Evolutionary conservation across 345 rosid species (phyloP), one percentile per base, ranked within the genome.

Genomic region (Triadica sebifera): DNA sequence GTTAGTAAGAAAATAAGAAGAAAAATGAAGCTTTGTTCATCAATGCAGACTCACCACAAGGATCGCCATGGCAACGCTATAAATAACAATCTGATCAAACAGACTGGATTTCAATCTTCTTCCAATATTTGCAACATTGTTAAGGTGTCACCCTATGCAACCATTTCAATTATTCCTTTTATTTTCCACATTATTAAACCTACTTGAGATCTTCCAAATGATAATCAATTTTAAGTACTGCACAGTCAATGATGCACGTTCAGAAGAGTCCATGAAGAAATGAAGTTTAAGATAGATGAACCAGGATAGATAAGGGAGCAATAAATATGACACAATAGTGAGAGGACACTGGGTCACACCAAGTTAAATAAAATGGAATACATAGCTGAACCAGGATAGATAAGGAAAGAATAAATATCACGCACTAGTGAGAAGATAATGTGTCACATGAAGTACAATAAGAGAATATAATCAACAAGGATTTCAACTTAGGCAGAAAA

Each of bases 1-100:
- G 79, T 75, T 64, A 71, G 24, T 59, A 1, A 58, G n/a, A 25
- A 55, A 20, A 29, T 8, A 58, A 58, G 8, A 58, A 22, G 59
- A n/a, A 55, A 53, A 17, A 45, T 39, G 56, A 22, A 75, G 20
- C 8, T 55, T 65, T 65, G 34, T n/a, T 17, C 19, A 15, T 38
- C 12, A 13, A 75, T 37, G 25, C 12, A 6, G 16, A 53, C 25
- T 6, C 51, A 13, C 34, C 34, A 1, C 34, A 29, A 29, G 34
- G 34, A 29, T 29, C 34, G 2, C 34, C 34, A 29, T 1, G 34
- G 34, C 34, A 29, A 2, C 34, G 2, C 34, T 29, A 29, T 29
- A 29, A 29, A 29, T 29, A 29, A 29, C 34, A 39, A 15, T 24
- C 34, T 6, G 7, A n/a, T 60, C 46, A 38, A 69, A 56, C 17